phyloP scores from a whole-genome alignment of 495 filamentous ascomycete species.

The Paragyromitra xinjiangensis region DNA sequence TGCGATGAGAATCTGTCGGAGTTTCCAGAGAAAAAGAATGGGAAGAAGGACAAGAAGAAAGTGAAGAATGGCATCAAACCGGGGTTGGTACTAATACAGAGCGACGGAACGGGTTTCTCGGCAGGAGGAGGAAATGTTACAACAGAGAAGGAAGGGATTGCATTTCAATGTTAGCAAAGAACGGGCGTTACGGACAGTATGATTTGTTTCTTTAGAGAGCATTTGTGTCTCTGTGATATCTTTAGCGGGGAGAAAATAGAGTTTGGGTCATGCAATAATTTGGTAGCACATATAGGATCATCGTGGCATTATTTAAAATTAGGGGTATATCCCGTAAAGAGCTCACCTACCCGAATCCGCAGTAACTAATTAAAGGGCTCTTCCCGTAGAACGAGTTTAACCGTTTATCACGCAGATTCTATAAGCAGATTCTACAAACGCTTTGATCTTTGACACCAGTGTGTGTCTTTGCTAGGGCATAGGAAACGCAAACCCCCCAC shows the following conservation, averaged over 20 bases:
- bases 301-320: background rate
- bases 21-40: conserved; percentile 62
- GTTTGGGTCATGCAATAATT: background rate
- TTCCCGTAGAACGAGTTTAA: conserved; percentile 10
- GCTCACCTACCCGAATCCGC: background rate
- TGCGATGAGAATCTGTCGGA: conserved; percentile 80
- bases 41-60: conserved; percentile 64
- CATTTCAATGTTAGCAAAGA: conserved; percentile 77
- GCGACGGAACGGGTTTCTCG: conserved; percentile 93
- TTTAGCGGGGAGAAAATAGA: conserved; percentile 14
- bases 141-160: conserved; percentile 79
- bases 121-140: conserved; percentile 78
- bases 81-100: conserved; percentile 82
- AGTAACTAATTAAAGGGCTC: conserved; percentile 5
- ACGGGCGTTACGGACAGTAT: background rate
- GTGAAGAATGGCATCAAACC: conserved; percentile 71
- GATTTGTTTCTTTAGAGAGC: background rate
- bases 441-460: conserved; percentile 9
- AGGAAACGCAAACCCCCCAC: conserved; percentile 1
- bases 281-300: background rate
- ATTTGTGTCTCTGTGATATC: conserved; percentile 5
- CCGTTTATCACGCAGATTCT: background rate
- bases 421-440: conserved; percentile 1
- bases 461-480: background rate
- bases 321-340: background rate